phyloP scores from a whole-genome alignment of 495 filamentous ascomycete genomes.

The Corynascus novoguineensis region DNA sequence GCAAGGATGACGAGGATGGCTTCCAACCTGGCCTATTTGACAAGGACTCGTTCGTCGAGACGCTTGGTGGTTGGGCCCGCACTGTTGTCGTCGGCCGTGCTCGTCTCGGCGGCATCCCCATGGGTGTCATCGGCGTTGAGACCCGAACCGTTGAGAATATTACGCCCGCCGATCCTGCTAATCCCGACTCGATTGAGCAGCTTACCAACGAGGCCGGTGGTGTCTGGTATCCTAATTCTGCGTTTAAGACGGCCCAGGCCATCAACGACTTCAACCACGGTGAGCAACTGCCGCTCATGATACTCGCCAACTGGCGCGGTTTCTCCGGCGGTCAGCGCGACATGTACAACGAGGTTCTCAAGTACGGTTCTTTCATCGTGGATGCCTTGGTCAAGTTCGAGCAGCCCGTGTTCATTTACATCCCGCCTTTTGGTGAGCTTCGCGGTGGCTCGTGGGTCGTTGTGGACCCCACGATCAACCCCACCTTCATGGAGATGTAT shows the following conservation, averaged over 20 bases:
- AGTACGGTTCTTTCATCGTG: conserved; percentile 98
- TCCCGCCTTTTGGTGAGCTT: conserved; percentile 92
- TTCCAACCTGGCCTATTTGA: conserved; percentile 94
- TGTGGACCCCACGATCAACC: conserved; percentile 96
- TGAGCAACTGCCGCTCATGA: conserved; percentile 97
- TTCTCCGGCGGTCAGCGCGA: conserved; percentile 99
- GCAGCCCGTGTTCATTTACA: conserved; percentile 98
- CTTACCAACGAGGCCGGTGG: conserved; percentile 90
- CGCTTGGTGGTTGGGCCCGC: conserved; percentile 92
- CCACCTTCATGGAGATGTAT: conserved; percentile 98
- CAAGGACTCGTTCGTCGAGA: conserved; percentile 92
- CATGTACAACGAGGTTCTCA: conserved; percentile 99
- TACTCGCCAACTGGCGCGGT: conserved; percentile 98
- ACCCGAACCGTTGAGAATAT: conserved; percentile 94
- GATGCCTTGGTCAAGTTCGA: conserved; percentile 97
- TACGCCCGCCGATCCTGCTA: conserved; percentile 95
- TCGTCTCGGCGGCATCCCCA: conserved; percentile 92
- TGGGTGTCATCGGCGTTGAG: conserved; percentile 98
- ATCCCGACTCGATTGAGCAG: conserved; percentile 96
- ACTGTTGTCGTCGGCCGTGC: conserved; percentile 97
- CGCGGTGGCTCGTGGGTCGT: conserved; percentile 99
- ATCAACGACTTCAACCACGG: conserved; percentile 99
- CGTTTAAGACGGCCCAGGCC: conserved; percentile 98
- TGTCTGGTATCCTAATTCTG: conserved; percentile 99
- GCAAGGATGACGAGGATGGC: conserved; percentile 72